Percentiles rank a stretch among this genome's conserved stretches.
phyloP scores from a whole-genome alignment of 2,329 filamentous ascomycete species.

The Scedosporium aurantiacum region DNA sequence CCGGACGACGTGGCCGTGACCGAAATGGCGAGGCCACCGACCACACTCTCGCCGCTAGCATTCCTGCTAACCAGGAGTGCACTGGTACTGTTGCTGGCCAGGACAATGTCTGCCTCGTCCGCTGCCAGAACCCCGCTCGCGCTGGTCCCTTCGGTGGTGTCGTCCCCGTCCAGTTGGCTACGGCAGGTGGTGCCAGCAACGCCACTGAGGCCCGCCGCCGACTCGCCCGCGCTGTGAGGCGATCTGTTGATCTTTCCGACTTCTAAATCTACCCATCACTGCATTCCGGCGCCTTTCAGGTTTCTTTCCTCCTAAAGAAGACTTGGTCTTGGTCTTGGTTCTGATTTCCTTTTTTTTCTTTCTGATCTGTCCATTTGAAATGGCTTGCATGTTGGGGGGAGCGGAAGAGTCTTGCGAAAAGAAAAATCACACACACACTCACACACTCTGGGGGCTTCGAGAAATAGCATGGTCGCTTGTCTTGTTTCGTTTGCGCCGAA shows the following conservation, averaged over 20 bases:
- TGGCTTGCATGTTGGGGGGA: not conserved
- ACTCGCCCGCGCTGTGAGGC: not conserved
- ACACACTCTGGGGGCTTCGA: not conserved
- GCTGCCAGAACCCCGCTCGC: constrained; percentile 48
- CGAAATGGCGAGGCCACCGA: constrained; percentile 28
- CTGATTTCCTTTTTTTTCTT: not conserved
- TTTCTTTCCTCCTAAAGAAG: not conserved
- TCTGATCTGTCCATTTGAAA: not conserved
- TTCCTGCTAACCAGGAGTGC: constrained; percentile 44
- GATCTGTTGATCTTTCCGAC: not conserved
- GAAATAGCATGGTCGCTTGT: not conserved
- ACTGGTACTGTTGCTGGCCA: constrained; percentile 49
- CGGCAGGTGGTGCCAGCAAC: constrained; percentile 10
- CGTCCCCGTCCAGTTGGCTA: constrained; percentile 40
- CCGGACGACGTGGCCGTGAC: constrained; percentile 27
- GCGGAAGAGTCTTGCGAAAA: not conserved
- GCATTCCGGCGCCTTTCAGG: not conserved
- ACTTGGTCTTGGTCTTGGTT: not conserved
- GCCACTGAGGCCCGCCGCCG: constrained; percentile 8
- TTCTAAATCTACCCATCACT: not conserved
- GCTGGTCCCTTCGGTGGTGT: constrained; percentile 54
- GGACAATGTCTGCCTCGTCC: constrained; percentile 49
- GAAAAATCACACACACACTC: not conserved
- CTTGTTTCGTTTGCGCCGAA: not conserved
- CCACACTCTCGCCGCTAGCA: constrained; percentile 44